phyloP scores from a whole-genome alignment of 768 basidiomycete species.

The Clitopilus hobsonii region DNA sequence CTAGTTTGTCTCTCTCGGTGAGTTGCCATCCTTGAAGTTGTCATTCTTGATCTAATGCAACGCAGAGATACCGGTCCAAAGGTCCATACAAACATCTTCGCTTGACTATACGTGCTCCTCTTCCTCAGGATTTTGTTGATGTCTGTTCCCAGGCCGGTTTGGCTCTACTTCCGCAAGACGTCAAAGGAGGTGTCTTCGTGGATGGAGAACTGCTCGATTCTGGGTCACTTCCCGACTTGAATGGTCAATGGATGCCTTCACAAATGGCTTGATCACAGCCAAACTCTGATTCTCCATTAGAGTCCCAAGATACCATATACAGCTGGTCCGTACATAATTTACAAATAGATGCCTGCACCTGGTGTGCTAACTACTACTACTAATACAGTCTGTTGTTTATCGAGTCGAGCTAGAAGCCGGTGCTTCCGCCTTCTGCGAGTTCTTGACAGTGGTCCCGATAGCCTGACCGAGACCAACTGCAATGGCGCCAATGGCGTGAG shows the following conservation, averaged over 20 bases:
- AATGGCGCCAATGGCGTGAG: conserved; percentile 75
- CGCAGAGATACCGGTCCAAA: conserved; percentile 42
- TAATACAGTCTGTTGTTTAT: neutral
- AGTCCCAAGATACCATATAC: neutral
- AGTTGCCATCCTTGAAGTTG: conserved; percentile 12
- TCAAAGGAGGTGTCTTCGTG: conserved; percentile 41
- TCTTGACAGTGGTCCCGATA: conserved; percentile 29
- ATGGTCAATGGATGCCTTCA: conserved; percentile 25
- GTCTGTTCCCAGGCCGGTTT: conserved; percentile 46
- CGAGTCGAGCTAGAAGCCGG: conserved; percentile 11
- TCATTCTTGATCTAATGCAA: neutral
- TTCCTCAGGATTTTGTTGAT: conserved; percentile 50
- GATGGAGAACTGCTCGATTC: conserved; percentile 34
- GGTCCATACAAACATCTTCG: conserved; percentile 45
- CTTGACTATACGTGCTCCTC: conserved; percentile 50
- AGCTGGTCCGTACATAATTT: neutral
- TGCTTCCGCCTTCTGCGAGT: conserved; percentile 21
- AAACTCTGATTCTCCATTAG: too few species aligned
- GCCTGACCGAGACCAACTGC: conserved; percentile 68
- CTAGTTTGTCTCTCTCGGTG: conserved; percentile 53
- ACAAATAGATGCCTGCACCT: neutral
- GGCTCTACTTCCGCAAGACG: conserved; percentile 26
- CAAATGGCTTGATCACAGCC: neutral
- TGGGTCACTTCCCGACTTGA: conserved; percentile 29
- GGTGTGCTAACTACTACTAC: neutral